A percentile compares a stretch with the other conserved stretches of the same genome.
These are phyloP conservation scores for Hanseniaspora hatyaiensis DNA, from an alignment of 805 yeast species.

Conservation along the genomic window DNA sequence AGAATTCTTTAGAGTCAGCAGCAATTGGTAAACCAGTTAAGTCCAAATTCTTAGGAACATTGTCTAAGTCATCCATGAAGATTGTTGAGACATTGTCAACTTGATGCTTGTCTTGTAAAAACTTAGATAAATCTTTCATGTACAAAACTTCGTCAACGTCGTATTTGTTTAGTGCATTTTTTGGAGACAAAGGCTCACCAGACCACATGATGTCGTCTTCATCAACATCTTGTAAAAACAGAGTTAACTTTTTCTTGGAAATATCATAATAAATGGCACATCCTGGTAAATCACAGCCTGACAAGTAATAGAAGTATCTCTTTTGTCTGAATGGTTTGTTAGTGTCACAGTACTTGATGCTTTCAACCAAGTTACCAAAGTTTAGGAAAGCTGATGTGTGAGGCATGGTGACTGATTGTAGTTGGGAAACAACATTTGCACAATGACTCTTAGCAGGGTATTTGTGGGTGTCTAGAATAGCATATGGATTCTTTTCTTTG, in stretches of 20 bases:
- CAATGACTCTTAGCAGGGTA: conserved; percentile 84
- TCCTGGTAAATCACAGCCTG: conserved; percentile 77
- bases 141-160: conserved; percentile 78
- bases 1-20: conserved; percentile 39
- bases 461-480: conserved; percentile 31
- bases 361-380: conserved; percentile 42
- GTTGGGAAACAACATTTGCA: conserved; percentile 35
- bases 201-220: conserved; percentile 93
- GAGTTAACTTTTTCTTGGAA: conserved; percentile 42
- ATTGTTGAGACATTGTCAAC: conserved; percentile 23
- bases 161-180: conserved; percentile 50
- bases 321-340: conserved; percentile 72
- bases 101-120: conserved; percentile 19
- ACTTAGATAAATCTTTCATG: conserved; percentile 36
- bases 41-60: conserved; percentile 30
- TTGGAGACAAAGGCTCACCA: conserved; percentile 64
- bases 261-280: conserved; percentile 53
- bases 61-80: conserved; percentile 47
- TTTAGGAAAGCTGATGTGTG: conserved; percentile 47
- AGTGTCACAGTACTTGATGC: conserved; percentile 67
- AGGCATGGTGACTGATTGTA: conserved; percentile 22
- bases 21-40: conserved; percentile 30
- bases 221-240: conserved; percentile 76
- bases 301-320: conserved; percentile 75
- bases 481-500: conserved; percentile 12